Evolutionary conservation across 306 rosid species (phyloP), one percentile per base, ranked within the genome.

Genomic region (Lablab purpureus): DNA sequence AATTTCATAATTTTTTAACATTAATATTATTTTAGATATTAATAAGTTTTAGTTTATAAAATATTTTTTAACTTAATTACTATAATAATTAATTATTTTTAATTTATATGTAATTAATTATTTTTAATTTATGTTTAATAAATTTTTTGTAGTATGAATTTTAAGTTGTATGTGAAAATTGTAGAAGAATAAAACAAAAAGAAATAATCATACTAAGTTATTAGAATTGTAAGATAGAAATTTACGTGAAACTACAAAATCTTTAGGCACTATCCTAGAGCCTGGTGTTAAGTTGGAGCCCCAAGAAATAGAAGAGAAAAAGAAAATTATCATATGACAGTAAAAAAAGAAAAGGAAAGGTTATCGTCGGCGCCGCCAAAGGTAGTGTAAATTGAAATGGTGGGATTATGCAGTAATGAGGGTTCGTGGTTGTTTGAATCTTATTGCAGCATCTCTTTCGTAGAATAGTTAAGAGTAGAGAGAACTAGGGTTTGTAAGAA

Each of bases 401-500:
- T 19, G 23, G 65, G 54, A 41, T 58, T 79, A 1, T 32, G 7
- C 36, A 37, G 17, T 25, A 54, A 49, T 52, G 74, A 76, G 82
- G 76, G 52, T 50, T 21, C 82, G 79, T 64, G 76, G 76, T 55
- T 56, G 80, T 74, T 73, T 67, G 77, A 83, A 72, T 56, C 63
- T 73, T 8, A 40, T 40, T 40, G 2, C 47, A 47, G 59, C 18
- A 9, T 63, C 27, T 54, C 28, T 9, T 19, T 21, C 30, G 17
- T 11, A 5, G 14, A 23, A 4, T 41, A 37, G 55, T 23, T 77
- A 63, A 65, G 22, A 8, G 18, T 5, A 25, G 3, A 50, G 56
- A 18, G 21, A 34, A 12, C 23, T 51, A 40, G 19, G 67, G 32
- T 10, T 41, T 40, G 1, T 21, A 41, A 65, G 28, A 64, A 63